Percentiles rank a stretch among this genome's conserved stretches.
These are phyloP conservation scores for Aureobasidium vineae DNA, from an alignment of 2,329 filamentous ascomycete species.

Conservation along the genomic window DNA sequence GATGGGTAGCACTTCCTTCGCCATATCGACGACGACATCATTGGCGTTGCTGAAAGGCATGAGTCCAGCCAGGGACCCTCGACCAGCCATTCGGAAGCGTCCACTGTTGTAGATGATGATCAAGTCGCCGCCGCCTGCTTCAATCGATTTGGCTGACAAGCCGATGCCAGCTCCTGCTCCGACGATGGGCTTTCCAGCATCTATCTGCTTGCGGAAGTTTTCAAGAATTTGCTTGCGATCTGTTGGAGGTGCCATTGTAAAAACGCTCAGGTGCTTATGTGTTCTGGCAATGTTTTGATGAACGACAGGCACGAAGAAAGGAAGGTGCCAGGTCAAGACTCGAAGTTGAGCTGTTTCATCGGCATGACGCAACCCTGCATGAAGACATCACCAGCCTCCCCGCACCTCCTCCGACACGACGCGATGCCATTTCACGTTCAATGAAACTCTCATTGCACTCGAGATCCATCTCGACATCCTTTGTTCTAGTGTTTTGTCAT, in stretches of 20 bases:
- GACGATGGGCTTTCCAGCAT: slow-evolving; percentile 58
- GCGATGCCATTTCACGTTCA: background rate
- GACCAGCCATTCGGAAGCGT: slow-evolving; percentile 69
- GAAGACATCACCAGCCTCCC: slow-evolving; percentile 15
- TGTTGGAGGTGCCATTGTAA: slow-evolving; percentile 56
- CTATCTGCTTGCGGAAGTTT: slow-evolving; percentile 55
- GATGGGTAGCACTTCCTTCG: slow-evolving; percentile 64
- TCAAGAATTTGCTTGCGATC: slow-evolving; percentile 57
- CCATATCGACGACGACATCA: slow-evolving; percentile 68
- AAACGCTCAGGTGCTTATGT: background rate
- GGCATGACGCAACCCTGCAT: slow-evolving; percentile 23
- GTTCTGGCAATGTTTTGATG: background rate
- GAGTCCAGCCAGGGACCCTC: slow-evolving; percentile 65
- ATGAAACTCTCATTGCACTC: background rate
- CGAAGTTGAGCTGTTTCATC: slow-evolving; percentile 8
- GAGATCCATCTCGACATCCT: background rate
- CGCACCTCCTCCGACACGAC: slow-evolving; percentile 8
- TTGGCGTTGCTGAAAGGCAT: slow-evolving; percentile 73
- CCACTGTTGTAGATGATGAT: slow-evolving; percentile 73
- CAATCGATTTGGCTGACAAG: slow-evolving; percentile 68
- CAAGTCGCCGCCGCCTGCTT: slow-evolving; percentile 65
- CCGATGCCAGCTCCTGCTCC: slow-evolving; percentile 70
- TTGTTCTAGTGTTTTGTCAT: background rate
- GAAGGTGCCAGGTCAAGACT: background rate
- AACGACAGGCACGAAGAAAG: background rate